Evolutionary conservation across 2,329 filamentous ascomycete species (phyloP), one percentile per base, ranked within the genome.

Genomic region (Tolypocladium nubicola): DNA sequence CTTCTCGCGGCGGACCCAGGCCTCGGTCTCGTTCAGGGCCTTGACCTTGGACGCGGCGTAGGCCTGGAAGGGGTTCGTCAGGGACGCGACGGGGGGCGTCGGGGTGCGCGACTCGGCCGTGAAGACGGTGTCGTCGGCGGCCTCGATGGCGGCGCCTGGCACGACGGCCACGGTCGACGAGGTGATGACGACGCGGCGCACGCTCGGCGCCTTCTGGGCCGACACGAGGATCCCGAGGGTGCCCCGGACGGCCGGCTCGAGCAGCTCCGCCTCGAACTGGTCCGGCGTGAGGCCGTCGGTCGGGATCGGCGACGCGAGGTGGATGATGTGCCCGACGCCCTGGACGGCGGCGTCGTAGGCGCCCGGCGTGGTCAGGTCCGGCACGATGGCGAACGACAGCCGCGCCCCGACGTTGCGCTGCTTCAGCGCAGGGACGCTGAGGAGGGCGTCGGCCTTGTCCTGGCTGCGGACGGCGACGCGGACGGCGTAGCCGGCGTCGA

Each of bases 151-250:
- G 35, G 4, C 4, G 19, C 1, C 0, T 23, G 57, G 56, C 35
- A 54, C 49, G 9, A 66, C 55, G 41, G 69, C 65, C 1, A 60
- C 63, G 14, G 68, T 63, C 1, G 73, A 76, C 6, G 68, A 71
- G 2, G 76, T 78, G 54, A 79, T 73, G 21, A 78, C 70, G 10
- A 78, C 62, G 16, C 72, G 68, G 57, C 70, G 66, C n/a, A 79
- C 66, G 0, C 19, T 37, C 4, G 47, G 6, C 30, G 47, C 2
- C 47, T 52, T 37, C 63, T 67, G 1, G 63, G 74, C 75, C 0
- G 73, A 66, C 30, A 70, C 60, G 2, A 78, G 65, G 8, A 77
- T 67, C 6, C 64, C 64, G 4, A 68, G 54, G 0, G 71, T 76
- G 23, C 70, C 71, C 52, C 68, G 65, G 37, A 76, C 63, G 23